Conservation (phyloP, 257 asterid genomes). For the Catharanthus roseus region DNA sequence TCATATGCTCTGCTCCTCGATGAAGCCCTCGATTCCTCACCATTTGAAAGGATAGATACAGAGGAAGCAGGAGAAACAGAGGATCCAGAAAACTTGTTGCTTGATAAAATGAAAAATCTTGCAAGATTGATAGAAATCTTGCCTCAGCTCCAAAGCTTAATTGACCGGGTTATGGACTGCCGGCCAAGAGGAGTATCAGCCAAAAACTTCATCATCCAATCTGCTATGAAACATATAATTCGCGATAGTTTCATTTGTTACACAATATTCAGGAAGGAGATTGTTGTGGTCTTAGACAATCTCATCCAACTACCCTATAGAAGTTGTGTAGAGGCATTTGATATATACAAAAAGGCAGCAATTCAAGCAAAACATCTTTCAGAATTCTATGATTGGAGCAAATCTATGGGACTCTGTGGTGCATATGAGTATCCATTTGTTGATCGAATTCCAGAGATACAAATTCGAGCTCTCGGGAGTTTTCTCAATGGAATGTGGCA, state of each 20-base stretch:
- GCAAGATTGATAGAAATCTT: constrained; percentile 32
- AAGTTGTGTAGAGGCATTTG: constrained; percentile 40
- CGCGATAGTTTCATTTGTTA: constrained; percentile 51
- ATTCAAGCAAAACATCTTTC: constrained; percentile 41
- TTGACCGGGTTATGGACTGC: constrained; percentile 53
- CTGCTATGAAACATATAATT: constrained; percentile 45
- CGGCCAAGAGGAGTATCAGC: constrained; percentile 43
- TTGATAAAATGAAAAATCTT: constrained; percentile 22
- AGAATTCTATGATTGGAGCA: constrained; percentile 46
- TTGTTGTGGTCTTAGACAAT: constrained; percentile 41
- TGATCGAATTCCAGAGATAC: constrained; percentile 47
- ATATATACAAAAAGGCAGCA: constrained; percentile 54
- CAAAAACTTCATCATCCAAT: constrained; percentile 38
- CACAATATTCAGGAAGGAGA: constrained; percentile 33
- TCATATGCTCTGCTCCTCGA: constrained; percentile 62
- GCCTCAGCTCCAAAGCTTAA: constrained; percentile 56
- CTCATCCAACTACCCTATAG: constrained; percentile 45
- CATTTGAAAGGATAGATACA: neutral
- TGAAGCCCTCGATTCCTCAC: constrained; percentile 40
- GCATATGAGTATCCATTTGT: constrained; percentile 47
- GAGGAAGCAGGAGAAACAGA: neutral
- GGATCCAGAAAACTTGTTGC: neutral
- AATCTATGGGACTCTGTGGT: constrained; percentile 46
- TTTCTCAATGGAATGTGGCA: constrained; percentile 65
- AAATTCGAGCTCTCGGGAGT: constrained; percentile 48